Percentiles rank a stretch among this genome's conserved stretches.
Evolutionary conservation across 257 asterid species (phyloP).

Genomic region (Solanum megistacrolobum): DNA sequence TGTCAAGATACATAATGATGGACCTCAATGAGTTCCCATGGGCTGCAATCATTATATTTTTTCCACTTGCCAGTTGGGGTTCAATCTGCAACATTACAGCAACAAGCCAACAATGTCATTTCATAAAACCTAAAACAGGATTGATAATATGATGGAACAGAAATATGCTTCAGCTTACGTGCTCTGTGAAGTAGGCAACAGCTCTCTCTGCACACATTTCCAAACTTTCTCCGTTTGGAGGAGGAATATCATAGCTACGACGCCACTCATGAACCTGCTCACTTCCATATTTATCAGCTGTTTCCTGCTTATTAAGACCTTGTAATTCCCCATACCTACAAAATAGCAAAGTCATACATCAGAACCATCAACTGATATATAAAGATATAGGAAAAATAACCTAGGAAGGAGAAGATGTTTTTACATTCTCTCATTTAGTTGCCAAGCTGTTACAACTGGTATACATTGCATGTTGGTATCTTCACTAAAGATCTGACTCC

Average conservation of each 20-base stretch:
- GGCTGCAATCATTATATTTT: constrained; percentile 92
- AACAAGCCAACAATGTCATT: background rate
- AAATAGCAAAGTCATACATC: background rate
- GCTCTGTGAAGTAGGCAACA: constrained; percentile 80
- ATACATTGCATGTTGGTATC: constrained; percentile 82
- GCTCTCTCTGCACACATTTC: constrained; percentile 99
- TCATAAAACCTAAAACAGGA: background rate
- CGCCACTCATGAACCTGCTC: constrained; percentile 96
- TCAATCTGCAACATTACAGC: constrained; percentile 54
- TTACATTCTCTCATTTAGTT: constrained; percentile 92
- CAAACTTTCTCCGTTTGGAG: constrained; percentile 97
- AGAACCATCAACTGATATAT: background rate
- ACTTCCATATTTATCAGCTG: constrained; percentile 85
- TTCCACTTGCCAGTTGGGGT: constrained; percentile 68
- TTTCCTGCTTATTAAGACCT: constrained; percentile 95
- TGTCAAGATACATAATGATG: constrained; percentile 92
- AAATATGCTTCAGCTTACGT: constrained; percentile 27
- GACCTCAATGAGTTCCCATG: constrained; percentile 98
- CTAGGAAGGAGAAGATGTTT: background rate
- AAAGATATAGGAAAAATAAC: background rate
- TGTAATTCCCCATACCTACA: constrained; percentile 94
- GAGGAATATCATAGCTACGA: constrained; percentile 91
- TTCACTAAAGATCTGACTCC: constrained; percentile 93
- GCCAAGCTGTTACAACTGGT: constrained; percentile 98
- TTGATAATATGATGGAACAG: background rate